Conservation (phyloP, 768 basidiomycete species). For the Pisolithus marmoratus region DNA sequence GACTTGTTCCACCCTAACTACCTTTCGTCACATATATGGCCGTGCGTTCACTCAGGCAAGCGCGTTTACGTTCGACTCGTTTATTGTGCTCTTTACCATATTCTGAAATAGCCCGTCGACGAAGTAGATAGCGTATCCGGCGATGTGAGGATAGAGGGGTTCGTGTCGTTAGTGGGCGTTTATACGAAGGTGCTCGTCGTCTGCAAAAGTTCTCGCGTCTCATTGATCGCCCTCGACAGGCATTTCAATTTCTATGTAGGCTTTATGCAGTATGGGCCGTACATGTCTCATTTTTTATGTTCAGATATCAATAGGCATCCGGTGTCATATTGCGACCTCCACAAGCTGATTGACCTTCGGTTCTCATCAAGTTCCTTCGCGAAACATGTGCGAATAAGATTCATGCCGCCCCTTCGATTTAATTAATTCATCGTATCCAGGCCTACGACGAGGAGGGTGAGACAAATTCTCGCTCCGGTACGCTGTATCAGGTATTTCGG, state of each 20-base stretch:
- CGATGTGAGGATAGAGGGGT: constrained; percentile 62
- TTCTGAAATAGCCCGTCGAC: constrained; percentile 55
- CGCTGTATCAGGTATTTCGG: constrained; percentile 5
- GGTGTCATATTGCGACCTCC: constrained; percentile 58
- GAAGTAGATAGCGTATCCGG: constrained; percentile 48
- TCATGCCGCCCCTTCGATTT: background rate
- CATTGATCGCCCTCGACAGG: constrained; percentile 36
- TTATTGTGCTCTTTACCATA: constrained; percentile 11
- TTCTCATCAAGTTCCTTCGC: constrained; percentile 69
- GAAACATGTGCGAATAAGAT: constrained; percentile 50
- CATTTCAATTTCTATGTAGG: constrained; percentile 86
- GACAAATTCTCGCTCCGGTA: constrained; percentile 24
- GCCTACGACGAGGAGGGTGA: constrained; percentile 65
- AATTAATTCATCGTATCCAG: constrained; percentile 29
- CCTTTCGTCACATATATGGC: constrained; percentile 75
- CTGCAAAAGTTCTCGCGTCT: constrained; percentile 14
- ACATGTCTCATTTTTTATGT: constrained; percentile 2
- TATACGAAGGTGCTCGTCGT: constrained; percentile 52
- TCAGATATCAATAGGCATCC: constrained; percentile 79
- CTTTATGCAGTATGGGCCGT: constrained; percentile 1
- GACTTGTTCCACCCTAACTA: constrained; percentile 57
- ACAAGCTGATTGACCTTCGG: constrained; percentile 56
- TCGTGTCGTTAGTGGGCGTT: constrained; percentile 76
- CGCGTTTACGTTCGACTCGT: constrained; percentile 8
- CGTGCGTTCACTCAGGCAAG: constrained; percentile 63